Evolutionary conservation across 768 basidiomycete genomes (phyloP).

Genomic region (Kwoniella botswanensis): DNA sequence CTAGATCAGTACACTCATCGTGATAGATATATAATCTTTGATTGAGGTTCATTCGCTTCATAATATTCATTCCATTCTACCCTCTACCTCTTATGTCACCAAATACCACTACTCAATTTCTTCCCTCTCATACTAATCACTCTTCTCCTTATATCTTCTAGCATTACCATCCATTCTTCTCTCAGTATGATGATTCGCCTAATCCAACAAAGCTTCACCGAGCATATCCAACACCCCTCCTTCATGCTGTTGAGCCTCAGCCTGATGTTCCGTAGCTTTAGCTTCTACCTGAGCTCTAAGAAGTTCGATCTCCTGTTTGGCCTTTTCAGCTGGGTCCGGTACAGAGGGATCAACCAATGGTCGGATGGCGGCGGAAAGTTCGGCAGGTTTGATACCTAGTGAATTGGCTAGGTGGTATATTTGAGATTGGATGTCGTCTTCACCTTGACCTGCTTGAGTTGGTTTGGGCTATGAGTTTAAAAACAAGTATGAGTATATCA

Average conservation of each 20-base stretch:
- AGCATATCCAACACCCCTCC: slow-evolving; percentile 47
- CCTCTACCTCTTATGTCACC: not conserved
- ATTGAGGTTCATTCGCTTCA: not conserved
- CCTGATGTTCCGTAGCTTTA: slow-evolving; percentile 81
- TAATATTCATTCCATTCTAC: not conserved
- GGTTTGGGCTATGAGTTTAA: slow-evolving; percentile 3
- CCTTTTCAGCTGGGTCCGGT: slow-evolving; percentile 53
- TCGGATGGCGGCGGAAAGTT: slow-evolving; percentile 54
- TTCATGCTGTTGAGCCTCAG: slow-evolving; percentile 64
- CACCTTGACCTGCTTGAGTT: slow-evolving; percentile 6
- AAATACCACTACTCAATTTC: not conserved
- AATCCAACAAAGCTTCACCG: slow-evolving; percentile 56
- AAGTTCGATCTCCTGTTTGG: slow-evolving; percentile 45
- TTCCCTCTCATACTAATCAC: not conserved
- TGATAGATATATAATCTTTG: too few species aligned
- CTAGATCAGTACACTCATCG: too few species aligned
- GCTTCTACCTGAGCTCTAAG: slow-evolving; percentile 47
- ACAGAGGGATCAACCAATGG: slow-evolving; percentile 56
- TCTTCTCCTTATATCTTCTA: not conserved
- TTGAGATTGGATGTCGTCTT: slow-evolving; percentile 49
- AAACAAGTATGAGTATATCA: too few species aligned
- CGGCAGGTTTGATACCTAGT: slow-evolving; percentile 55
- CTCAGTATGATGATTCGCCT: slow-evolving; percentile 6
- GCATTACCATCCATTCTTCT: not conserved
- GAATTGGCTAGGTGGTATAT: slow-evolving; percentile 50